Base-by-base conservation (phyloP, 345 rosid species). In the Eucalyptus regnans region DNA sequence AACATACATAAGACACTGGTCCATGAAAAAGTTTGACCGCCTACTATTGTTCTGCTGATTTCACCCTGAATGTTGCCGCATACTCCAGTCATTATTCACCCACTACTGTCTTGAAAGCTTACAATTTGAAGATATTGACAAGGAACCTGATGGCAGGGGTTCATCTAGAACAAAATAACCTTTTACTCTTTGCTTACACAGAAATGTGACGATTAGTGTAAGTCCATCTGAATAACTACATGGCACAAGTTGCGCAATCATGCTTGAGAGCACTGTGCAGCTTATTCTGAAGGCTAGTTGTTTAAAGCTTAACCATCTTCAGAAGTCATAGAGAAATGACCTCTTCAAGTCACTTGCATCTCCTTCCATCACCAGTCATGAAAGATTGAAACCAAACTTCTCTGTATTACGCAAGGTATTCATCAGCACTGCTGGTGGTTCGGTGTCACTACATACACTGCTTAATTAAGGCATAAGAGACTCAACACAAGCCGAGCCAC, bases 1-100 rank as follows among this genome's bases (percentile, higher is more conserved):
- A 51, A 51, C 56, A 17, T 51, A 0, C 22, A 51, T 17, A 17
- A 7, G 56, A 51, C 1, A 51, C 56, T 0, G 2, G 4, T 51
- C 56, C 56, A 51, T 51, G 56, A 51, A 1, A 51, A 51, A 17
- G 56, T 51, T 51, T 51, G 56, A 51, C 56, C 22, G 56, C 56
- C 56, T 51, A 51, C 56, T 51, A 51, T 7, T 1, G 4, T 51
- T 51, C 56, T 4, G 22, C 56, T 51, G 22, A 51, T 17, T 51
- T 51, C 56, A 7, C 56, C 56, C 56, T 1, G 22, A 51, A 51
- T 51, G 56, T 17, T 51, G 56, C 56, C 9, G 1, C 22, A 51
- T 51, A 0, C 22, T 51, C 56, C 56, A 0, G 56, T 51, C 56
- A 17, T 51, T 51, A 51, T 51, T 51, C 56, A 51, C 56, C 56